Base-by-base conservation (phyloP, 495 filamentous ascomycete genomes). In the Aspergillus panamensis region DNA sequence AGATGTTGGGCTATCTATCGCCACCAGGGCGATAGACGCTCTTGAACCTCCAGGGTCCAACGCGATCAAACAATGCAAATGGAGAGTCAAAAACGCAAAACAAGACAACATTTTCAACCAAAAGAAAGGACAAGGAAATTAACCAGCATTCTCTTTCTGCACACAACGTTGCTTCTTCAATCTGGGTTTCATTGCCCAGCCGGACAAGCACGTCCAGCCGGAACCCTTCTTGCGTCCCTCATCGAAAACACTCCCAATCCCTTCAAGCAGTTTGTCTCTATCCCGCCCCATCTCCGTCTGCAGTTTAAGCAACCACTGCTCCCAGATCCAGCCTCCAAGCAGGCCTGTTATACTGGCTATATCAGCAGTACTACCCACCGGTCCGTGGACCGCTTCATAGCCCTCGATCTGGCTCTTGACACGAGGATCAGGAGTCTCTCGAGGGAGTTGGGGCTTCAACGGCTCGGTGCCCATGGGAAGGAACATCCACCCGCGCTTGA, bases 261-360 rank as follows among this genome's bases (percentile, higher is more conserved):
- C 88, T 58, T 92, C 88, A 57, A 96, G 80, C 37, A 89, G 75
- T 12, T 81, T 78, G 58, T 84, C 77, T 33, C 76, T 74, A 33
- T 84, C 84, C 10, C 83, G 82, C 6, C 87, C 88, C 79, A 89
- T 91, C 77, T 96, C 92, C 68, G 85, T 80, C 70, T 92, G 87
- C 65, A 92, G 74, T 72, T 88, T 90, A 59, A 97, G 67, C 71
- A 97, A 81, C 94, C 94, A 97, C 71, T 89, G 88, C 81, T 97
- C 94, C 93, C 93, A 98, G 62, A 86, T 82, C 91, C 93, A 96
- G 25, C 86, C 84, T 12, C 92, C 94, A 5, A 96, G 83, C 16
- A 97, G 65, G 6, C 91, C 91, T 0, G 90, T 86, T 48, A 96
- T 77, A 56, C 79, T 84, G 1, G 91, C 90, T 19, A 83, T 83